Evolutionary conservation across 2,329 filamentous ascomycete genomes (phyloP), one percentile per base, ranked within the genome.

Genomic region (Sporothrix curviconia): DNA sequence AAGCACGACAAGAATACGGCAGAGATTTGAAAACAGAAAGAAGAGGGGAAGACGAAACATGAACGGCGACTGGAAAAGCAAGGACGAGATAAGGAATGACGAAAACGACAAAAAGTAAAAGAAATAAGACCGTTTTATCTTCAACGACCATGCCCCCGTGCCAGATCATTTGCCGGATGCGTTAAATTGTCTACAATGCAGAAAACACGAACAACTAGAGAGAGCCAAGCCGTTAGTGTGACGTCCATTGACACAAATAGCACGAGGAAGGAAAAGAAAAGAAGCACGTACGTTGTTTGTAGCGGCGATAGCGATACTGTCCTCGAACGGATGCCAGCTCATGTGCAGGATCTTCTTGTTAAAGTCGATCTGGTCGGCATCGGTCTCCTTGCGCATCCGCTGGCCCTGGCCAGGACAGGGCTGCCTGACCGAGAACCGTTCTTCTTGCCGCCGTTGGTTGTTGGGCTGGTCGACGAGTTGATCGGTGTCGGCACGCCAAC

Each of bases 261-360:
- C 15, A 8, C 40, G 12, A 25, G 2, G 9, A 9, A 14, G 46
- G 42, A n/a, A n/a, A 8, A 19, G 12, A 12, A 28, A 4, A 49
- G 4, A 32, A 32, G 14, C 24, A 79, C 92, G 87, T 77, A 97
- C 94, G 76, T 99, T 99, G 80, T 99, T 99, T 63, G 94, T 99
- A 60, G 94, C 94, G 66, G 94, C 94, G 78, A 99, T 99, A 58
- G 94, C 94, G 76, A 99, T 99, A 77, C 92, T 97, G 76, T 99
- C 92, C 76, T 99, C 94, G 68, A 95, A 96, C 50, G 94, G 94
- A 84, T 99, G 94, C 94, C 94, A 99, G 76, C 92, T 97, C 94
- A 99, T 99, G 73, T 99, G 94, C 70, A 99, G 73, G 67, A 99
- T 99, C 83, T 99, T 99, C 83, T 97, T 99, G 82, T 97, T 97